Conservation (phyloP, 1,139 yeast genomes). For the Pichia terricola region DNA sequence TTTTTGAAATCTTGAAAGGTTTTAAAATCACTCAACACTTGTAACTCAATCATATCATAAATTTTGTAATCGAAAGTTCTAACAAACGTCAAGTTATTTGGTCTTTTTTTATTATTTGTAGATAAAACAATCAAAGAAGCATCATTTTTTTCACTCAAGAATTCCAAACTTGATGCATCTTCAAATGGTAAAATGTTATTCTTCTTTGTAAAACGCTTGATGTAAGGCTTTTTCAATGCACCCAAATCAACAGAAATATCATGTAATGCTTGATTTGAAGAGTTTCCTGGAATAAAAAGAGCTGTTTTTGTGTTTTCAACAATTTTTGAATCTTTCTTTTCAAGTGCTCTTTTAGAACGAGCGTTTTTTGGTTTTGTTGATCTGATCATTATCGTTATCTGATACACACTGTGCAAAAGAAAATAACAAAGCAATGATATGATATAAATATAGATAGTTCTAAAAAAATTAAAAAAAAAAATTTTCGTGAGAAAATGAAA, state of each 20-base stretch:
- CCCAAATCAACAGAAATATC: constrained; percentile 86
- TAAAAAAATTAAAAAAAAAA: no score
- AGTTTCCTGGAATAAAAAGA: constrained; percentile 82
- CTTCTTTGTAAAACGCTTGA: constrained; percentile 78
- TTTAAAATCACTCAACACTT: constrained; percentile 60
- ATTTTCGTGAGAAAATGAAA: no score
- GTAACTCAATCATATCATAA: constrained; percentile 89
- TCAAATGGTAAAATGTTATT: constrained; percentile 91
- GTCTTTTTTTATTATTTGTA: constrained; percentile 82
- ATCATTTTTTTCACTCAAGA: constrained; percentile 91
- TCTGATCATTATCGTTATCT: no score
- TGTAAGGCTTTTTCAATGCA: constrained; percentile 86
- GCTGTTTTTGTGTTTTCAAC: constrained; percentile 89
- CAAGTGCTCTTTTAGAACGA: constrained; percentile 90
- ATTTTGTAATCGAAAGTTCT: constrained; percentile 86
- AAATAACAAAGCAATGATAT: no score
- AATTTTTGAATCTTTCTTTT: constrained; percentile 77
- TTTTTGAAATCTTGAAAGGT: constrained; percentile 74
- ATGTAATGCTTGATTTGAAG: constrained; percentile 69
- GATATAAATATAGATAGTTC: no score
- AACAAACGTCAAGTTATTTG: constrained; percentile 77
- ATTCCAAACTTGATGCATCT: constrained; percentile 78
- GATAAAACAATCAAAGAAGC: constrained; percentile 77
- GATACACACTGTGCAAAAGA: not conserved
- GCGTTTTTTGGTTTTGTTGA: constrained; percentile 86